These are phyloP conservation scores for Cantharellus anzutake DNA, from an alignment of 768 basidiomycete species.

Conservation along the genomic window DNA sequence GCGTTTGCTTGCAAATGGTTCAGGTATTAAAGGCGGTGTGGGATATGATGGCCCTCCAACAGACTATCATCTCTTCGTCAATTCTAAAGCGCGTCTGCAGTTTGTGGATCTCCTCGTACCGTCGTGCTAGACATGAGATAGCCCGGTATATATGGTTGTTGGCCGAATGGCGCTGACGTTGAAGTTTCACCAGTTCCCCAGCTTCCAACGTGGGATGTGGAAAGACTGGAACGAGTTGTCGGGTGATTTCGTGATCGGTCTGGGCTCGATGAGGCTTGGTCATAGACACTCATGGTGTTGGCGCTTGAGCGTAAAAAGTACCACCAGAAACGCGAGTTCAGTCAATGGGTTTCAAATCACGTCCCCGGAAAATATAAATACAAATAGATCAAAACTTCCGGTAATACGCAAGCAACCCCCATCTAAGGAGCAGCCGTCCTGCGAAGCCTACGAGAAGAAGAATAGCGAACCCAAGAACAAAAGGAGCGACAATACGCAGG, in stretches of 20 bases:
- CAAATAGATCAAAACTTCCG: no score
- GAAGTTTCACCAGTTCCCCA: neutral
- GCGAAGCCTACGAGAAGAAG: neutral
- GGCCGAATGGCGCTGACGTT: neutral
- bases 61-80: slow-evolving; percentile 1
- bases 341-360: no score
- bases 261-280: no score
- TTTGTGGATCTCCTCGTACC: neutral
- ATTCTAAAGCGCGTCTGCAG: neutral
- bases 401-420: neutral
- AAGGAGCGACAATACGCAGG: neutral
- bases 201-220: neutral
- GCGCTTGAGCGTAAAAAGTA: no score
- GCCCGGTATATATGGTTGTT: slow-evolving; percentile 3
- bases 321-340: no score
- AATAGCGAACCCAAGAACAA: neutral
- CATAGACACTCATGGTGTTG: no score
- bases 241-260: neutral
- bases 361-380: no score
- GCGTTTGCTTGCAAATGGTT: neutral
- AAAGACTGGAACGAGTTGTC: neutral
- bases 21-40: neutral
- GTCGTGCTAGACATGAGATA: slow-evolving; percentile 2
- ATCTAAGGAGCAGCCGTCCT: neutral
- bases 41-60: neutral